Conservation (phyloP, 1,284 basidiomycete species). For the Pascua sp. region DNA sequence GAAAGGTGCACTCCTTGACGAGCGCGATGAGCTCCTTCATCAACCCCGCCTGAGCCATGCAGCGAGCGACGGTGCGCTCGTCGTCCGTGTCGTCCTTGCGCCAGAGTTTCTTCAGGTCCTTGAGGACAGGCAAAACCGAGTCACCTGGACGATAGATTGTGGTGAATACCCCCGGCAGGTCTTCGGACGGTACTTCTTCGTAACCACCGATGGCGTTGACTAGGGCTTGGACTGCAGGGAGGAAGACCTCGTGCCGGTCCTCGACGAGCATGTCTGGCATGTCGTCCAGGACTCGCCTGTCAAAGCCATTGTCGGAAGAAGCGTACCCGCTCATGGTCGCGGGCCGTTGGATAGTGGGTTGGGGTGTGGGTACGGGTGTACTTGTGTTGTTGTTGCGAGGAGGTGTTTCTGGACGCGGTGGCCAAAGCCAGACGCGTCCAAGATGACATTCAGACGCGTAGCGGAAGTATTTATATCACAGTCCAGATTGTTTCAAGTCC, state of each 20-base stretch:
- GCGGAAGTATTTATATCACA: too few relatives aligned
- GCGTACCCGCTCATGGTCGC: slow-evolving; percentile 6
- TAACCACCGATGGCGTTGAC: slow-evolving; percentile 49
- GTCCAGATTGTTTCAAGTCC: too few relatives aligned
- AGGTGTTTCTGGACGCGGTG: too few relatives aligned
- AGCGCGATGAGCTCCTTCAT: slow-evolving; percentile 85
- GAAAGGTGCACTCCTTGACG: slow-evolving; percentile 64
- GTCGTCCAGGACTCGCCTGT: background rate
- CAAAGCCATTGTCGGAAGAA: slow-evolving; percentile 6
- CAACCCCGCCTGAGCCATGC: slow-evolving; percentile 78
- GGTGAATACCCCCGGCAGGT: slow-evolving; percentile 39
- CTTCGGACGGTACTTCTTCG: slow-evolving; percentile 55
- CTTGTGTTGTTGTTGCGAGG: too few relatives aligned
- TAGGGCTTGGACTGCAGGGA: slow-evolving; percentile 44
- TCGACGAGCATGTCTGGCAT: slow-evolving; percentile 16
- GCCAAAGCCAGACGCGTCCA: too few relatives aligned
- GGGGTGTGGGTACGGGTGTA: too few relatives aligned
- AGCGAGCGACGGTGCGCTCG: slow-evolving; percentile 85
- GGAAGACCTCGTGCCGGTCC: slow-evolving; percentile 39
- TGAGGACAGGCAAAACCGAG: slow-evolving; percentile 75
- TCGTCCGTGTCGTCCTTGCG: slow-evolving; percentile 91
- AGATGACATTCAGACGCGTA: too few relatives aligned
- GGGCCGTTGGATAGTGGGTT: too few relatives aligned
- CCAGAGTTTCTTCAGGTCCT: slow-evolving; percentile 92
- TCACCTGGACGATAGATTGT: slow-evolving; percentile 75